Evolutionary conservation across 345 rosid genomes (phyloP).

Genomic region (Viola odorata): DNA sequence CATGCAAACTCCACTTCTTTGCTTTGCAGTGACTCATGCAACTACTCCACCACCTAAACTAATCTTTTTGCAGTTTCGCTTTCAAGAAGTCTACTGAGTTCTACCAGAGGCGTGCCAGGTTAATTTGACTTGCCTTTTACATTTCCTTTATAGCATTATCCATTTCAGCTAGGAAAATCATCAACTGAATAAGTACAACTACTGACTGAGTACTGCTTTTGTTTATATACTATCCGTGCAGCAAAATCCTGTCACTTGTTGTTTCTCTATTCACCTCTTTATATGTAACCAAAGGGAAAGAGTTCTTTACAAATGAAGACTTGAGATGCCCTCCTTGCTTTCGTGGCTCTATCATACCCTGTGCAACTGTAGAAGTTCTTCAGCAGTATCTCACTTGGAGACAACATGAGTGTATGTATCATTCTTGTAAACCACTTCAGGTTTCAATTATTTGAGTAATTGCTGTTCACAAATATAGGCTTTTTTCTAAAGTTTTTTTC

Average conservation of each 20-base stretch:
- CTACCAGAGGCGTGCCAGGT: constrained; percentile 91
- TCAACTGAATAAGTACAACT: background rate
- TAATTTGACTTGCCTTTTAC: background rate
- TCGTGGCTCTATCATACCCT: constrained; percentile 42
- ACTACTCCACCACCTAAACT: background rate
- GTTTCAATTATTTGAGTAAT: no score
- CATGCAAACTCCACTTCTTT: no score
- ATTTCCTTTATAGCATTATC: background rate
- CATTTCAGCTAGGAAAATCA: background rate
- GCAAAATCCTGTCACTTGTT: constrained; percentile 69
- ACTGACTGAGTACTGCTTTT: background rate
- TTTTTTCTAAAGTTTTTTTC: no score
- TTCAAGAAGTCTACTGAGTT: constrained; percentile 72
- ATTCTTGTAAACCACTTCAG: no score
- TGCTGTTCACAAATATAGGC: no score
- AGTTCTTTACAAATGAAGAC: constrained; percentile 52
- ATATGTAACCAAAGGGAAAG: constrained; percentile 65
- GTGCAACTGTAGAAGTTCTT: constrained; percentile 76
- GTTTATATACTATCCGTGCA: constrained; percentile 33
- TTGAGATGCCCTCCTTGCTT: constrained; percentile 64
- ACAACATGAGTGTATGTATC: constrained; percentile 69
- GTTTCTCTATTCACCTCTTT: constrained; percentile 68
- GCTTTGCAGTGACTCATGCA: no score
- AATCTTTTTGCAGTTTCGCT: constrained; percentile 46
- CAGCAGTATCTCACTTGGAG: constrained; percentile 86